Evolutionary conservation across 2,329 filamentous ascomycete species (phyloP).

Genomic region (Tolypocladium ovalisporum): DNA sequence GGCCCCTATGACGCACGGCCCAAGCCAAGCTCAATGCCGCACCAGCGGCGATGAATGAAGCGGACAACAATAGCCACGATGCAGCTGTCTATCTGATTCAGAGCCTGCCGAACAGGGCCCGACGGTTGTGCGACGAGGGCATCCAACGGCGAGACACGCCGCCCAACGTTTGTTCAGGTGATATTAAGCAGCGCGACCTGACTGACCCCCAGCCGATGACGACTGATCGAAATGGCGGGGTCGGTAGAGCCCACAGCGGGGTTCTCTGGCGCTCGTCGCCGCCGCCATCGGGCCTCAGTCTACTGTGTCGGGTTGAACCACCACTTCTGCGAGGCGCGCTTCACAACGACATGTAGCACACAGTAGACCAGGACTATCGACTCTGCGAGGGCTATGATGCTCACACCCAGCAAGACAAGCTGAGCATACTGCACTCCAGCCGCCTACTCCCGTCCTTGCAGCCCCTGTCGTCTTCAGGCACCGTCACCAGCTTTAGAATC

Average conservation of each 20-base stretch:
- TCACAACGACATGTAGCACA: neutral
- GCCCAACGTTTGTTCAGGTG: too few relatives aligned
- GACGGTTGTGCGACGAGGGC: neutral
- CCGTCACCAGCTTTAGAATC: slow-evolving; percentile 10
- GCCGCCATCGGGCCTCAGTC: neutral
- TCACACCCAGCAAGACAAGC: neutral
- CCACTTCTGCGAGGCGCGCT: too few relatives aligned
- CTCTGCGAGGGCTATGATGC: neutral
- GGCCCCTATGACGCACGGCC: neutral
- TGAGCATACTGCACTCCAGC: neutral
- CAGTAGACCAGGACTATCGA: neutral
- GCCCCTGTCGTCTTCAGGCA: neutral
- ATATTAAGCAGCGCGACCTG: neutral
- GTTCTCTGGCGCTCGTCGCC: too few relatives aligned
- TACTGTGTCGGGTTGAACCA: neutral
- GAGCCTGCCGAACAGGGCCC: neutral
- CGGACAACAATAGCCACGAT: neutral
- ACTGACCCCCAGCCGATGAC: neutral
- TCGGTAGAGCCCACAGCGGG: neutral
- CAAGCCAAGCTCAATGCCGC: neutral
- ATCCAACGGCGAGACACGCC: neutral
- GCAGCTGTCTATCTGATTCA: neutral
- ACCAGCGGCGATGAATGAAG: neutral
- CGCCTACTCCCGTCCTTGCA: neutral
- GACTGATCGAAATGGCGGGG: neutral